These are phyloP conservation scores for Dactylonectria estremocensis DNA, from an alignment of 2,329 filamentous ascomycete genomes.

Conservation along the genomic window DNA sequence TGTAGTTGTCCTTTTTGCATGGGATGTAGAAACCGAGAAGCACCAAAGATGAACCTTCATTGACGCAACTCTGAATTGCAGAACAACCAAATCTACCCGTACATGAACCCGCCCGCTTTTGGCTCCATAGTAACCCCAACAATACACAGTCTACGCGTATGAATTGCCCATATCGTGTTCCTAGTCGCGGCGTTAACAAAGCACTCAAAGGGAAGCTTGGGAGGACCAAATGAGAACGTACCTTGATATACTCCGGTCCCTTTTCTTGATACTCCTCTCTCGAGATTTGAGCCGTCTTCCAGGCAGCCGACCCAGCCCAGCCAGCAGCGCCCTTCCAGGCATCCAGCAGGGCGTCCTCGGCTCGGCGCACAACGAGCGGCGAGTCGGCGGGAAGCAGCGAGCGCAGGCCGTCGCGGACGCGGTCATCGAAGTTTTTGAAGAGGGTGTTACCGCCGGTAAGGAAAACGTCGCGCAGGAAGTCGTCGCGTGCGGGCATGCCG, in stretches of 20 bases:
- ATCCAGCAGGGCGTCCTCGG: slow-evolving; percentile 84
- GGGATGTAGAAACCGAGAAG: slow-evolving; percentile 26
- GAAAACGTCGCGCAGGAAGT: slow-evolving; percentile 89
- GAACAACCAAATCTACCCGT: slow-evolving; percentile 39
- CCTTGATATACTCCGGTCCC: slow-evolving; percentile 94
- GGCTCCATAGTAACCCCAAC: slow-evolving; percentile 39
- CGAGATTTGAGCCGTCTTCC: slow-evolving; percentile 78
- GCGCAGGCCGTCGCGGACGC: slow-evolving; percentile 80
- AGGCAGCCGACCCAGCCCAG: slow-evolving; percentile 79
- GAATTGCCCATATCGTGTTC: slow-evolving; percentile 79
- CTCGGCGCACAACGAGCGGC: slow-evolving; percentile 79
- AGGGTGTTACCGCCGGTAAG: slow-evolving; percentile 93
- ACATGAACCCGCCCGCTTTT: slow-evolving; percentile 42
- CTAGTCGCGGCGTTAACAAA: slow-evolving; percentile 54
- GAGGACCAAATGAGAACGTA: slow-evolving; percentile 51
- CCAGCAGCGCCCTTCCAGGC: slow-evolving; percentile 93
- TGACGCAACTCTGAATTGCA: slow-evolving; percentile 33
- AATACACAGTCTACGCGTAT: slow-evolving; percentile 57
- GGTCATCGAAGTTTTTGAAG: slow-evolving; percentile 89
- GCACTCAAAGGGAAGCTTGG: neutral
- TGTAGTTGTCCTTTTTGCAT: slow-evolving; percentile 14
- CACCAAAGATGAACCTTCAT: slow-evolving; percentile 33
- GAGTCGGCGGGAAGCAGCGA: slow-evolving; percentile 80
- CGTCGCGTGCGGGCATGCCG: slow-evolving; percentile 70
- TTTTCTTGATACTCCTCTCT: slow-evolving; percentile 92